phyloP scores from a whole-genome alignment of 768 basidiomycete species.

The Termitomyces sp. region DNA sequence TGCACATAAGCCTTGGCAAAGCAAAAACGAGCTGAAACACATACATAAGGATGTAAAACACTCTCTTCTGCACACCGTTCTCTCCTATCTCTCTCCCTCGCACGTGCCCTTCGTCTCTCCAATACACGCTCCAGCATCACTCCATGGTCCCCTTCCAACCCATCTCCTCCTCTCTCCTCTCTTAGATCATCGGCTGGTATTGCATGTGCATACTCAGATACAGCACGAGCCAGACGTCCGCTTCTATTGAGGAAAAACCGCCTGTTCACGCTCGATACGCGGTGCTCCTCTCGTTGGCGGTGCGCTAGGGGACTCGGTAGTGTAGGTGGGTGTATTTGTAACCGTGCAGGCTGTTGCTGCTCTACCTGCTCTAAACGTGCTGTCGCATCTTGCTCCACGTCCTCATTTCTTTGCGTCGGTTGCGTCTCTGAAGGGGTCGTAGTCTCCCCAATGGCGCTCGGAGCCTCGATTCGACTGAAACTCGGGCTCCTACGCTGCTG shows the following conservation, averaged over 20 bases:
- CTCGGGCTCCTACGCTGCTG: not conserved
- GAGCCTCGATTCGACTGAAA: not conserved
- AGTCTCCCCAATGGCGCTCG: not conserved
- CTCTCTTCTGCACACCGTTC: slow-evolving; percentile 6
- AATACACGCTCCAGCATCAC: slow-evolving; percentile 1
- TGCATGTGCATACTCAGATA: not conserved
- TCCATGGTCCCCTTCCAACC: not conserved
- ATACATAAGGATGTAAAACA: slow-evolving; percentile 12
- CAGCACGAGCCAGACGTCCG: slow-evolving; percentile 12
- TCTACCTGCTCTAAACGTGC: not conserved
- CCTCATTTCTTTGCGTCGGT: not conserved
- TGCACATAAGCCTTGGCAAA: not conserved
- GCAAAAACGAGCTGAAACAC: not conserved
- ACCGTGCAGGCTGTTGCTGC: not conserved
- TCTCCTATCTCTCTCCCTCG: not conserved
- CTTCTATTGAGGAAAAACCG: slow-evolving; percentile 21
- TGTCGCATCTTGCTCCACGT: not conserved
- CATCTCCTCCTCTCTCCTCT: not conserved
- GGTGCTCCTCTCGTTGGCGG: not conserved
- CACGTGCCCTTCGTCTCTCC: not conserved
- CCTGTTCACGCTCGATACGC: not conserved
- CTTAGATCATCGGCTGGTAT: not conserved
- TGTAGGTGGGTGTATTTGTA: not conserved
- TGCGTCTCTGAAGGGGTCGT: not conserved
- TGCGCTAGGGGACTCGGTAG: not conserved